Evolutionary conservation across 2,329 filamentous ascomycete species (phyloP).

Genomic region (Trichophyton benhamiae): DNA sequence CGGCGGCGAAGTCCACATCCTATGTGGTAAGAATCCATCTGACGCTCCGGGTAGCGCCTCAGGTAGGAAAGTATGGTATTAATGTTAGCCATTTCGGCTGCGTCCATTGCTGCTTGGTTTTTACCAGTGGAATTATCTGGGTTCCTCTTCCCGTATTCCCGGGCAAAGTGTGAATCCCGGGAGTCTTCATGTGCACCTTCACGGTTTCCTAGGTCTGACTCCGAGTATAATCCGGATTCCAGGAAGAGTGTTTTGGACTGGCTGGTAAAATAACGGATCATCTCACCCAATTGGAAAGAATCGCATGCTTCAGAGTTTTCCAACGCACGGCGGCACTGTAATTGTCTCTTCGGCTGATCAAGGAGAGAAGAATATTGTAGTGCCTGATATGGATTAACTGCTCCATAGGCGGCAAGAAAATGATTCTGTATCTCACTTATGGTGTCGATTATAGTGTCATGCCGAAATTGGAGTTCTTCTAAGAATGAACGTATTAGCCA

Average conservation of each 20-base stretch:
- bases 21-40: constrained; percentile 31
- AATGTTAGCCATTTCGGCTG: constrained; percentile 20
- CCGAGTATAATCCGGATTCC: constrained; percentile 29
- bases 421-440: constrained; percentile 32
- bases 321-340: constrained; percentile 32
- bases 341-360: constrained; percentile 12
- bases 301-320: constrained; percentile 34
- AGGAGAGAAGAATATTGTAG: constrained; percentile 9
- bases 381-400: constrained; percentile 19
- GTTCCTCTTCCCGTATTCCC: not conserved
- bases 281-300: constrained; percentile 34
- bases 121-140: no score
- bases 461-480: constrained; percentile 34
- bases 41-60: constrained; percentile 32
- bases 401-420: constrained; percentile 32
- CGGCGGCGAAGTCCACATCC: constrained; percentile 33
- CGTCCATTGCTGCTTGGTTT: not conserved
- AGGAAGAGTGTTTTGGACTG: constrained; percentile 32
- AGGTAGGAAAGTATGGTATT: constrained; percentile 25
- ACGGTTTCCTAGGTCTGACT: constrained; percentile 17
- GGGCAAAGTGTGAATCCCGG: constrained; percentile 1
- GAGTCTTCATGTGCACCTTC: constrained; percentile 11
- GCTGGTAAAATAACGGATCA: constrained; percentile 32
- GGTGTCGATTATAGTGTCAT: constrained; percentile 31
- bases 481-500: constrained; percentile 1